These are phyloP conservation scores for Cercophora samala DNA, from an alignment of 495 filamentous ascomycete species.

Conservation along the genomic window DNA sequence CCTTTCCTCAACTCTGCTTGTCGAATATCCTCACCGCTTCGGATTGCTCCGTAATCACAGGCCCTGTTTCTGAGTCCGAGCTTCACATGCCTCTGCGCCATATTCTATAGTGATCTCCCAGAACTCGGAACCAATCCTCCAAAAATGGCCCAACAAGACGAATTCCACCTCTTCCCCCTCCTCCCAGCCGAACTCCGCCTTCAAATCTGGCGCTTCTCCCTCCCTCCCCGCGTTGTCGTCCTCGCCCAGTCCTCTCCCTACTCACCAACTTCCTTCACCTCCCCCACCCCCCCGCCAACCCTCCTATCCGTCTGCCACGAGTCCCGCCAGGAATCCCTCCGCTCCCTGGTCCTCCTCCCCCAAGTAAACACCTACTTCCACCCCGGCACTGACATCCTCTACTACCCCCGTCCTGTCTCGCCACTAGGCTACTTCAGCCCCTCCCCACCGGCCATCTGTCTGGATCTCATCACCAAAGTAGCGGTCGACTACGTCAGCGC, in stretches of 20 bases:
- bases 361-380: conserved; percentile 42
- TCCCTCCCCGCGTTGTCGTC: conserved; percentile 41
- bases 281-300: conserved; percentile 39
- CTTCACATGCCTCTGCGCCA: too few relatives aligned
- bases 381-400: conserved; percentile 46
- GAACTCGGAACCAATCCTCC: conserved; percentile 2
- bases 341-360: conserved; percentile 36
- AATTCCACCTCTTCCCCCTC: conserved; percentile 42
- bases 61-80: too few relatives aligned
- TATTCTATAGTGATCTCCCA: too few relatives aligned
- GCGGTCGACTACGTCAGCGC: conserved; percentile 49
- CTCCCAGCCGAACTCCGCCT: conserved; percentile 51
- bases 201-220: conserved; percentile 46
- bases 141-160: conserved; percentile 12
- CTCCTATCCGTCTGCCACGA: conserved; percentile 44
- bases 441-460: conserved; percentile 24
- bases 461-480: conserved; percentile 34
- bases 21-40: neutral
- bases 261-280: conserved; percentile 36
- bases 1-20: neutral
- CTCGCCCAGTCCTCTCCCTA: conserved; percentile 39
- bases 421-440: neutral
- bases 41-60: neutral
- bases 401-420: conserved; percentile 27
- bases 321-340: conserved; percentile 43